Evolutionary conservation across 78 protist genomes (phyloP).

Genomic region (Dictyostelium citrinum): DNA sequence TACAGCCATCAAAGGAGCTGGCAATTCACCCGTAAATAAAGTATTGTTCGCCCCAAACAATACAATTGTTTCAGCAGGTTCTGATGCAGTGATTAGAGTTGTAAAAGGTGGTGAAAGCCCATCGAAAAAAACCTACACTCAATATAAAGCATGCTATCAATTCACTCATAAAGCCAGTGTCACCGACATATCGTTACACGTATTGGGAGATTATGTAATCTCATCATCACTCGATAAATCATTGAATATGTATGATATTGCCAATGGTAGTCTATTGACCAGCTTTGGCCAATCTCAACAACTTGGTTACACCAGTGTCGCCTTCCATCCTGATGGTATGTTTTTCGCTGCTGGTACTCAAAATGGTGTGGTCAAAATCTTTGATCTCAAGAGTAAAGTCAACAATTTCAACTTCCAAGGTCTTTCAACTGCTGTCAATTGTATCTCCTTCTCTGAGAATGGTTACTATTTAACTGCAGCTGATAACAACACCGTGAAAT

Average conservation of each 20-base stretch:
- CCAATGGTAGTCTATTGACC: neutral
- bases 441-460: conserved; percentile 86
- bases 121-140: neutral
- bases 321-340: conserved; percentile 97
- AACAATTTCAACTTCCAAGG: conserved; percentile 46
- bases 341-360: conserved; percentile 87
- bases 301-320: neutral
- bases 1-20: neutral
- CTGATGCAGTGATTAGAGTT: conserved; percentile 67
- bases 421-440: conserved; percentile 10
- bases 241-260: conserved; percentile 89
- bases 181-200: conserved; percentile 78
- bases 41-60: conserved; percentile 84
- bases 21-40: neutral
- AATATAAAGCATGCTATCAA: neutral
- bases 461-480: conserved; percentile 71
- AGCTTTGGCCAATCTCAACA: neutral
- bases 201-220: conserved; percentile 78
- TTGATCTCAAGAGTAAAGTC: conserved; percentile 77
- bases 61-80: conserved; percentile 51
- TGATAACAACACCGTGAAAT: conserved; percentile 56
- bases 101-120: neutral
- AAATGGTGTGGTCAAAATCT: conserved; percentile 52
- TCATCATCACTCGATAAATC: conserved; percentile 77
- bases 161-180: conserved; percentile 55